These are phyloP conservation scores for Phascolomyces articulosus DNA, from an alignment of 371 early-diverging fungal genomes.

Conservation along the genomic window DNA sequence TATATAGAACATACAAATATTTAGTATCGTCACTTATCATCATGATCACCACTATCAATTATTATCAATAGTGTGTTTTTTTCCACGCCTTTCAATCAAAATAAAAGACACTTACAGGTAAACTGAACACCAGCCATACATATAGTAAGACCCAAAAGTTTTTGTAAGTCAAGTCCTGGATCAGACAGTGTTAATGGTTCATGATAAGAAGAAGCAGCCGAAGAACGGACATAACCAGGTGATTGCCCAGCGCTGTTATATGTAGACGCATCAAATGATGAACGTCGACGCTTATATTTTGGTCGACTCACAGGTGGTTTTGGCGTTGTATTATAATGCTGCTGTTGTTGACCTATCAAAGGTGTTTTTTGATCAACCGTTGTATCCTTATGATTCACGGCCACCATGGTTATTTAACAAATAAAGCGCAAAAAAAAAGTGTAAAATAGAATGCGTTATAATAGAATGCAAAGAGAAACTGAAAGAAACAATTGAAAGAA, in stretches of 20 bases:
- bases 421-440: not conserved
- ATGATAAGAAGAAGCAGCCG: slow-evolving; percentile 15
- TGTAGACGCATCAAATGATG: slow-evolving; percentile 51
- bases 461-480: no score
- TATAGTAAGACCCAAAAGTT: slow-evolving; percentile 23
- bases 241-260: slow-evolving; percentile 44
- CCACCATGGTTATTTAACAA: not conserved
- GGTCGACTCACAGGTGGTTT: slow-evolving; percentile 42
- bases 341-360: not conserved
- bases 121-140: slow-evolving; percentile 73
- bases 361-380: slow-evolving; percentile 5
- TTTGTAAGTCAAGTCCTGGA: slow-evolving; percentile 16
- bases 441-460: no score
- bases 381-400: not conserved
- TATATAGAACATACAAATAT: not conserved
- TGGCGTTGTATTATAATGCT: not conserved
- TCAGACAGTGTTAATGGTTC: slow-evolving; percentile 4
- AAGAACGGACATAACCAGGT: slow-evolving; percentile 18
- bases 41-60: no score
- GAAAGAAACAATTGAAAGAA: no score
- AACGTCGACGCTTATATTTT: slow-evolving; percentile 39
- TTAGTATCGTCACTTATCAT: not conserved
- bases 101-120: slow-evolving; percentile 61
- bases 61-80: no score
- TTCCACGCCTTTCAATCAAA: no score